These are phyloP conservation scores for Globomyces sp. DNA, from an alignment of 371 early-diverging fungal species.

Conservation along the genomic window DNA sequence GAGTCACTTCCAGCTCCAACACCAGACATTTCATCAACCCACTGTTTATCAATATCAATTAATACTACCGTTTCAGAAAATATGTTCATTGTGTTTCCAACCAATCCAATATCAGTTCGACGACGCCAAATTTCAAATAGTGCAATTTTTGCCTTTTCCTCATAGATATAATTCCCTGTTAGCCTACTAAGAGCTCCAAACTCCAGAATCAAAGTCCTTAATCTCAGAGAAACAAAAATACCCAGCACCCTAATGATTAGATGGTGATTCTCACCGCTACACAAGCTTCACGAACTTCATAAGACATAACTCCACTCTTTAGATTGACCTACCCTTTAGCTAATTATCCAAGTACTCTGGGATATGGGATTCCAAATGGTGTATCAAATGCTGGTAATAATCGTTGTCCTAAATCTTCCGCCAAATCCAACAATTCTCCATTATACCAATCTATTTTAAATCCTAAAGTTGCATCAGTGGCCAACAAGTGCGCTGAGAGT, in stretches of 20 bases:
- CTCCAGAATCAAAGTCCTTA: slow-evolving; percentile 79
- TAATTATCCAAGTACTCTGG: slow-evolving; percentile 41
- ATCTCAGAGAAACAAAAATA: background rate
- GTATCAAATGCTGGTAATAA: slow-evolving; percentile 88
- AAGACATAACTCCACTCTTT: slow-evolving; percentile 62
- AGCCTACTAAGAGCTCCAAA: slow-evolving; percentile 90
- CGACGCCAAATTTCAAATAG: slow-evolving; percentile 73
- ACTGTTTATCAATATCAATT: slow-evolving; percentile 25
- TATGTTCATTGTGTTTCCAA: slow-evolving; percentile 84
- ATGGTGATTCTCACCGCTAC: slow-evolving; percentile 52
- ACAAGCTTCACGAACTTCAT: slow-evolving; percentile 79
- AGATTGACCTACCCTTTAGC: slow-evolving; percentile 61
- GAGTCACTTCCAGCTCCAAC: slow-evolving; percentile 94
- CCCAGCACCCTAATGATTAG: slow-evolving; percentile 64
- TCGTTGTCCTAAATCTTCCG: slow-evolving; percentile 80
- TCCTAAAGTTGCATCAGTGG: slow-evolving; percentile 62
- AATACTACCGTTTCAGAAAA: slow-evolving; percentile 45
- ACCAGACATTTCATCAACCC: slow-evolving; percentile 39
- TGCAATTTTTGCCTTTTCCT: slow-evolving; percentile 71
- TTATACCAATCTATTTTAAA: slow-evolving; percentile 59
- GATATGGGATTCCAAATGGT: slow-evolving; percentile 82
- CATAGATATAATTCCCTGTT: slow-evolving; percentile 72
- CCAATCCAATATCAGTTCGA: slow-evolving; percentile 67
- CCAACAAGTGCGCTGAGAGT: slow-evolving; percentile 82
- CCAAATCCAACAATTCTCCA: slow-evolving; percentile 73